Evolutionary conservation across 202 grass and related monocot species (phyloP), one percentile per base, ranked within the genome.

Genomic region (Dendrocalamus latiflorus): DNA sequence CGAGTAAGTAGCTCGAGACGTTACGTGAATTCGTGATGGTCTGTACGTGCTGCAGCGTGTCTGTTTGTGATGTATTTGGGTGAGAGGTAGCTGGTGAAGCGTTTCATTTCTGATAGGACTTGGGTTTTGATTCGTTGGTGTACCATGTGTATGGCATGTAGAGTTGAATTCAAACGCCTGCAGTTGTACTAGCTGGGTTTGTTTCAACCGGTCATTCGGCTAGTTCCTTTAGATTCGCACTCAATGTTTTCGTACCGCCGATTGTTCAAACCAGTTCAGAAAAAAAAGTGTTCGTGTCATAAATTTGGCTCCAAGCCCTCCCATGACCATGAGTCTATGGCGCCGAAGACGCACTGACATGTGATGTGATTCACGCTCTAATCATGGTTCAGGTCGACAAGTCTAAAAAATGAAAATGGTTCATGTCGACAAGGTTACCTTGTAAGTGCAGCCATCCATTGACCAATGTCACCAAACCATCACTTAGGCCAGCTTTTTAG

Each of bases 361-460:
- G 38, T 59, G 41, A 82, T 64, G 56, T 51, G 80, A 13, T 72
- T 70, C 54, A 38, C 7, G 44, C 28, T 82, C 37, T 26, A 39
- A 63, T 73, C 43, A 53, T 65, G 70, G 39, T 74, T 14, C 70
- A 41, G n/a, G 69, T 51, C 70, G 80, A 74, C 57, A 53, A 53
- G 58, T 42, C 41, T 42, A 42, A 42, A 42, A 43, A 11, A 30
- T 30, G 2, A 9, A 43, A 43, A 53, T 65, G 70, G 39, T 74
- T n/a, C 70, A n/a, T 6, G 70, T 39, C 58, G 80, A 74, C 58
- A 74, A 54, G 70, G 58, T 65, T 51, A 5, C 70, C 57, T 20
- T 28, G 58, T 63, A 51, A 34, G 47, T 82, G 43, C 17, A 51
- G 16, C 33, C 30, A 65, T 74, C 45, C 80, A 43, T 65, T 74